Evolutionary conservation across 441 rosid species (phyloP).

Genomic region (Jatropha multifida): DNA sequence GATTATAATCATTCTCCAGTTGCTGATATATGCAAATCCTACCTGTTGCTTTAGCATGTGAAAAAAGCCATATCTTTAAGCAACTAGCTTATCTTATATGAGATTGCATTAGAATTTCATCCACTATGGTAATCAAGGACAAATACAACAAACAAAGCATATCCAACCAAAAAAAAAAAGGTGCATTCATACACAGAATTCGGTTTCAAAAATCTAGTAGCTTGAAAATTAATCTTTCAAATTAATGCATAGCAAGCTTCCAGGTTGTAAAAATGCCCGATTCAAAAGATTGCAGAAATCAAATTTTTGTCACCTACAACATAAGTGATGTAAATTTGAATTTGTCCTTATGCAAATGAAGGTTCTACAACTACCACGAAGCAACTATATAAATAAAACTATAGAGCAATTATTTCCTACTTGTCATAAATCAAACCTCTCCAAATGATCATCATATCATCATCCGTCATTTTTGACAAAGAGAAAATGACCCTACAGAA

Average conservation of each 20-base stretch:
- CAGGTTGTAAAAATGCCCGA: background rate
- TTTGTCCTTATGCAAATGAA: constrained; percentile 5
- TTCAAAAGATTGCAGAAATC: background rate
- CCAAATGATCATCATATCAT: constrained; percentile 1
- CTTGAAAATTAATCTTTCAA: background rate
- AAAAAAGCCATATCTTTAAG: background rate
- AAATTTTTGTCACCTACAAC: background rate
- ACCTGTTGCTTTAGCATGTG: background rate
- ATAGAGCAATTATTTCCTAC: background rate
- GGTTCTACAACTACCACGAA: background rate
- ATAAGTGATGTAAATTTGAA: background rate
- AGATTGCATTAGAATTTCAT: background rate
- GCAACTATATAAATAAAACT: background rate
- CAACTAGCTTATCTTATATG: background rate
- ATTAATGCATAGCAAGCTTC: background rate
- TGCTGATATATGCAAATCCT: background rate
- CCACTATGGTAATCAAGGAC: background rate
- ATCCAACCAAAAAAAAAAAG: background rate
- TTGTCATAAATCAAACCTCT: background rate
- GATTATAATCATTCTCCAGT: background rate
- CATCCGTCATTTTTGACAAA: constrained; percentile 14
- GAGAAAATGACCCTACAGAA: constrained; percentile 2
- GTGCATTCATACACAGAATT: background rate
- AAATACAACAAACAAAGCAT: background rate
- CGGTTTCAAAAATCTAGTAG: background rate